Evolutionary conservation across 345 rosid genomes (phyloP).

Genomic region (Orychophragmus violaceus): DNA sequence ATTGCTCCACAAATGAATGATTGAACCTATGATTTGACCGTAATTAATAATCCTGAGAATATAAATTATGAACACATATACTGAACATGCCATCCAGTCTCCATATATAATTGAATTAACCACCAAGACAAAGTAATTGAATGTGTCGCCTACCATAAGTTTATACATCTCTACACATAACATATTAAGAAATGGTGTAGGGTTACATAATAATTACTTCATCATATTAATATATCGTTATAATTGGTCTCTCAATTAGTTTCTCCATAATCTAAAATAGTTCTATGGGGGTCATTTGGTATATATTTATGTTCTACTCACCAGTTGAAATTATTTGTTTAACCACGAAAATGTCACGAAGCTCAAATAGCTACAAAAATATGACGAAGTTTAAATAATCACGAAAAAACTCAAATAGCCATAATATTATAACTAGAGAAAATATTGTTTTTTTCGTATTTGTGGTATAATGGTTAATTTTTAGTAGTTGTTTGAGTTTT

Average conservation of each 20-base stretch:
- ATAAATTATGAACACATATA: slow-evolving; percentile 9
- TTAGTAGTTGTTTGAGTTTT: too few species aligned
- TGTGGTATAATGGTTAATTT: too few species aligned
- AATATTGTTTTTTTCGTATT: too few species aligned
- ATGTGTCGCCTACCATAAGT: slow-evolving; percentile 2
- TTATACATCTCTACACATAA: neutral
- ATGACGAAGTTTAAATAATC: too few species aligned
- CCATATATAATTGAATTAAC: slow-evolving; percentile 5
- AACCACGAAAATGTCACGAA: too few species aligned
- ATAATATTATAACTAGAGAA: too few species aligned
- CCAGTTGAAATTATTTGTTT: too few species aligned
- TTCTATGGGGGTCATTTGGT: neutral
- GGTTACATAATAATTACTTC: slow-evolving; percentile 5
- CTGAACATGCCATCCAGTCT: slow-evolving; percentile 4
- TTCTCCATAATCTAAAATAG: neutral
- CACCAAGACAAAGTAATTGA: slow-evolving; percentile 15
- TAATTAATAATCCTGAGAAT: neutral
- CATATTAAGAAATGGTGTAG: slow-evolving; percentile 6
- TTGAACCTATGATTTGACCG: slow-evolving; percentile 20
- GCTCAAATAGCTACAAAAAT: too few species aligned
- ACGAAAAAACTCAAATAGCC: too few species aligned
- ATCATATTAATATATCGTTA: slow-evolving; percentile 2
- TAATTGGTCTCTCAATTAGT: neutral
- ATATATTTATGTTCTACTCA: too few species aligned
- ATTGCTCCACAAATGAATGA: slow-evolving; percentile 12